Percentiles rank a stretch among this genome's conserved stretches.
Conservation (phyloP, 2,329 filamentous ascomycete species). For the Talaromyces funiculosus region DNA sequence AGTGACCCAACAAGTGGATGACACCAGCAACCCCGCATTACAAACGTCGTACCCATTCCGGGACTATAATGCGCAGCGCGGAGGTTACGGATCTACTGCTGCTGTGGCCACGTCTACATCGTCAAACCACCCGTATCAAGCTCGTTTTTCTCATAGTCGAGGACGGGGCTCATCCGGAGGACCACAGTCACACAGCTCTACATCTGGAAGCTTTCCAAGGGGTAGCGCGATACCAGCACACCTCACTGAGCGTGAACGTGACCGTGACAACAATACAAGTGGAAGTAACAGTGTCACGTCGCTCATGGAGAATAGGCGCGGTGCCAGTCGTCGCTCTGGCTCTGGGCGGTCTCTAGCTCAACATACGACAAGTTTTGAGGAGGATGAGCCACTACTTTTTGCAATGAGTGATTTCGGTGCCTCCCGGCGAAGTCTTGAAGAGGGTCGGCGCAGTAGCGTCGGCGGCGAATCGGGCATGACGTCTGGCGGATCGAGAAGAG, state of each 20-base stretch:
- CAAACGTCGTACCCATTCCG: constrained; percentile 17
- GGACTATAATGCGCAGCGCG: constrained; percentile 19
- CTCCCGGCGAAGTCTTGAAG: constrained; percentile 39
- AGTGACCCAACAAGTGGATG: constrained; percentile 19
- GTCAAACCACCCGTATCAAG: constrained; percentile 33
- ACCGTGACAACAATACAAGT: constrained; percentile 35
- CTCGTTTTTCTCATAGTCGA: constrained; percentile 33
- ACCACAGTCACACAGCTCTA: constrained; percentile 35
- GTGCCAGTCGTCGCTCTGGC: constrained; percentile 30
- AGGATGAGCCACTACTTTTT: constrained; percentile 42
- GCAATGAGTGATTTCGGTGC: constrained; percentile 44
- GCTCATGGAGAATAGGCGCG: constrained; percentile 30
- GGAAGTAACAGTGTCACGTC: constrained; percentile 37
- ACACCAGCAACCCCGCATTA: constrained; percentile 17
- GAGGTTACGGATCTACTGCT: constrained; percentile 19
- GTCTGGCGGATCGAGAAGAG: constrained; percentile 27
- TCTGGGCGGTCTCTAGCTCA: constrained; percentile 27
- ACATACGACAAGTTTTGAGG: constrained; percentile 29
- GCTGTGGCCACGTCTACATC: constrained; percentile 25
- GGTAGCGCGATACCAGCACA: constrained; percentile 29
- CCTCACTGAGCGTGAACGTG: constrained; percentile 30
- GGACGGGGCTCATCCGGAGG: constrained; percentile 34
- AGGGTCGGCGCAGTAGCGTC: constrained; percentile 31
- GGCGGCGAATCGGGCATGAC: constrained; percentile 24
- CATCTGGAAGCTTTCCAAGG: constrained; percentile 36